A percentile compares a stretch with the other conserved stretches of the same genome.
Conservation (phyloP, 148 eudicot species). For the Arbutus unedo region DNA sequence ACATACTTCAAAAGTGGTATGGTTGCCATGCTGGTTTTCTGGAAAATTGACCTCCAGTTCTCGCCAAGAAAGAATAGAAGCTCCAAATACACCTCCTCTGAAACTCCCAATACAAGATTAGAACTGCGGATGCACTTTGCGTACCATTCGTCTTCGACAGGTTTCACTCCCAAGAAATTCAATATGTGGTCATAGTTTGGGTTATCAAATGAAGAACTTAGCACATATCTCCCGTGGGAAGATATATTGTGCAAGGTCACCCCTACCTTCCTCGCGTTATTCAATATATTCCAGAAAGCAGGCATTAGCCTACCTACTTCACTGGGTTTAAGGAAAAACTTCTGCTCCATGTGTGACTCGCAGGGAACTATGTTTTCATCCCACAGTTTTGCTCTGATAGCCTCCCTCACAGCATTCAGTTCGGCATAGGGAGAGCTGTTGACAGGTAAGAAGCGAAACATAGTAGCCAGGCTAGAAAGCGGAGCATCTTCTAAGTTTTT, state of each 20-base stretch:
- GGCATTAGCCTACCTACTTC: constrained; percentile 57
- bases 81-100: constrained; percentile 42
- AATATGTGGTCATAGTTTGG: constrained; percentile 36
- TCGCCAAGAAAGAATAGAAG: constrained; percentile 46
- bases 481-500: constrained; percentile 41
- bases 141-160: constrained; percentile 55
- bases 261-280: constrained; percentile 36
- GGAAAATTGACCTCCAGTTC: constrained; percentile 36
- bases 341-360: constrained; percentile 41
- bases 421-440: constrained; percentile 28
- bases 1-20: constrained; percentile 56
- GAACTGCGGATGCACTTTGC: constrained; percentile 52
- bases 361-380: constrained; percentile 44
- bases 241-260: constrained; percentile 43
- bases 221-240: constrained; percentile 47
- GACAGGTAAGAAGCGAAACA: constrained; percentile 52
- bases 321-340: constrained; percentile 48
- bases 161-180: constrained; percentile 41
- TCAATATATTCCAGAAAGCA: constrained; percentile 48
- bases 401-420: constrained; percentile 43
- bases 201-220: constrained; percentile 48
- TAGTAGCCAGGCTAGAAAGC: constrained; percentile 33
- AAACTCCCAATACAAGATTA: constrained; percentile 46
- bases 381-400: constrained; percentile 31
- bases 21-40: constrained; percentile 25